Base-by-base conservation (phyloP, 805 yeast species). In the Schwanniomyces yamadae region DNA sequence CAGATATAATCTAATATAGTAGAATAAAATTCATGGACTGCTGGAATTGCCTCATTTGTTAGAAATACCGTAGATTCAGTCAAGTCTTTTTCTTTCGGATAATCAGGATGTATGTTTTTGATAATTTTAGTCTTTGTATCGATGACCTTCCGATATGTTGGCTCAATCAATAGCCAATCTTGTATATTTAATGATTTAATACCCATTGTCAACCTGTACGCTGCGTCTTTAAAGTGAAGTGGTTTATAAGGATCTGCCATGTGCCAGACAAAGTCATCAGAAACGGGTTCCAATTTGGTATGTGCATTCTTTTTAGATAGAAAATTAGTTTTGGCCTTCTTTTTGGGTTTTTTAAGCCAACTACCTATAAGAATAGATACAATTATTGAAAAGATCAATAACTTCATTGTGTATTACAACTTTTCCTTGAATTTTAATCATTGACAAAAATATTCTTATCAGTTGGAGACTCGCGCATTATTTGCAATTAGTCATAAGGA, bases 121-220 rank as follows among this genome's bases (percentile, higher is more conserved):
- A 60, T 46, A 13, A 68, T 50, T 28, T 45, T 52, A 2, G 33
- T 35, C 39, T 67, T 68, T 25, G 48, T 55, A 4, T 50, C 52
- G 6, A 63, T 41, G 6, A 45, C 33, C n/a, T 44, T 35, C 33
- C 43, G 41, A 41, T 68, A 67, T 4, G 60, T 49, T 20, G 66
- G 55, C 30, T 67, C 73, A 10, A 68, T 45, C 40, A 68, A 54
- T 16, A 68, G 54, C 71, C 71, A 68, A 34, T 68, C 71, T 30
- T 66, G 62, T 2, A 55, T 49, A 10, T 57, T 59, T 23, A 68
- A 42, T 19, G 42, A 64, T 40, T 69, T 63, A 33, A 82, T 67
- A 1, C 82, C 84, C 82, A 84, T 75, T 3, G 82, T 81, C 57
- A 83, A 58, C 42, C 70, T 73, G 47, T 81, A 79, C 31, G 64